phyloP scores from a whole-genome alignment of 1,284 basidiomycete species.

The Leccinum laetum region DNA sequence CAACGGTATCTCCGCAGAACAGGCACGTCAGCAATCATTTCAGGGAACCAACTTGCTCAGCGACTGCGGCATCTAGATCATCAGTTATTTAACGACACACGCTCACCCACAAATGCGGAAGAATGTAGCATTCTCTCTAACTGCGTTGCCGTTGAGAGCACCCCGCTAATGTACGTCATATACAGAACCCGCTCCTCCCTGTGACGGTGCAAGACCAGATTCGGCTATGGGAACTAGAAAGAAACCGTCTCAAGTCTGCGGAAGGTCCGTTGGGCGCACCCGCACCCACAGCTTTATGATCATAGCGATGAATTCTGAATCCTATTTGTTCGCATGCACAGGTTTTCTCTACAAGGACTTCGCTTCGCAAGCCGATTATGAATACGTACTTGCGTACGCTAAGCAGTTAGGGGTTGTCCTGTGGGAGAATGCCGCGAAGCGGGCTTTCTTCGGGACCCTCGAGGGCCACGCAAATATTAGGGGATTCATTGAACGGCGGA shows the following conservation, averaged over 20 bases:
- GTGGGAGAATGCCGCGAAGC: slow-evolving; percentile 70
- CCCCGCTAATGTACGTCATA: slow-evolving; percentile 19
- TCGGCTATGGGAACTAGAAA: slow-evolving; percentile 96
- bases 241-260: slow-evolving; percentile 85
- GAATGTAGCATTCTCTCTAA: slow-evolving; percentile 56
- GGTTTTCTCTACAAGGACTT: slow-evolving; percentile 91
- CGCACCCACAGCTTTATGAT: slow-evolving; percentile 18
- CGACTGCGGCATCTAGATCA: slow-evolving; percentile 62
- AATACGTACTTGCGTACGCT: slow-evolving; percentile 86
- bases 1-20: slow-evolving; percentile 96
- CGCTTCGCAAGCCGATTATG: slow-evolving; percentile 84
- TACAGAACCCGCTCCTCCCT: slow-evolving; percentile 84
- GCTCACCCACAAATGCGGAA: slow-evolving; percentile 98
- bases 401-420: slow-evolving; percentile 79
- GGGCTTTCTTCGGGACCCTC: slow-evolving; percentile 82
- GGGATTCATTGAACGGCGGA: slow-evolving; percentile 76
- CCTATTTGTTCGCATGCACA: slow-evolving; percentile 30
- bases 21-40: slow-evolving; percentile 52
- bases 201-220: slow-evolving; percentile 99
- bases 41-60: slow-evolving; percentile 12
- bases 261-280: slow-evolving; percentile 59
- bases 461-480: slow-evolving; percentile 82
- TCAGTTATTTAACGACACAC: slow-evolving; percentile 92
- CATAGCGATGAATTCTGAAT: slow-evolving; percentile 10
- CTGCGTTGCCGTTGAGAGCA: slow-evolving; percentile 6